These are phyloP conservation scores for Pythium insidiosum DNA, from an alignment of 352 stramenopile genomes.

Conservation along the genomic window DNA sequence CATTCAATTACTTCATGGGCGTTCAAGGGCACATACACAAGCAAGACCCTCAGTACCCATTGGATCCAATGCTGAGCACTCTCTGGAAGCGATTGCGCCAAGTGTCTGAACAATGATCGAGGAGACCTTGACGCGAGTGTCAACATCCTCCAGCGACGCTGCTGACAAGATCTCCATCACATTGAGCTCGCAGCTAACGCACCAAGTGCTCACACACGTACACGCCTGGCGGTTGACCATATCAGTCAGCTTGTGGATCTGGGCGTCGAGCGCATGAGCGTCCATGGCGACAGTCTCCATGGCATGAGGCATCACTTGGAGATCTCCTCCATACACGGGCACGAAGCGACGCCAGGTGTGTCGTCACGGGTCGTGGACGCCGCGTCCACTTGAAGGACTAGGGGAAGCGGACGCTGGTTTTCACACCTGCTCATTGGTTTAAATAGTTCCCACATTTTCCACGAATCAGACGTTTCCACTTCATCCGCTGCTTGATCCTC, in stretches of 20 bases:
- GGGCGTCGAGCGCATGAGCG: conserved; percentile 10
- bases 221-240: conserved; percentile 18
- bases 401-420: neutral
- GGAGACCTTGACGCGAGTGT: conserved; percentile 7
- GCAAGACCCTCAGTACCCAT: no score
- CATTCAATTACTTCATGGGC: neutral
- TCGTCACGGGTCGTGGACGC: no score
- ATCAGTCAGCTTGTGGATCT: conserved; percentile 32
- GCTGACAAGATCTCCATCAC: no score
- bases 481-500: conserved; percentile 10
- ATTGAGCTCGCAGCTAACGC: no score
- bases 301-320: no score
- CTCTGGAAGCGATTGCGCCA: neutral
- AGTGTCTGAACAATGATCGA: conserved; percentile 2
- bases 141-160: conserved; percentile 7
- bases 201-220: no score
- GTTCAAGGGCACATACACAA: no score
- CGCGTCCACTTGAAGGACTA: no score
- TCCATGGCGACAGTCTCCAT: conserved; percentile 1
- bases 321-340: neutral
- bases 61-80: no score
- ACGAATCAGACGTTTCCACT: conserved; percentile 35
- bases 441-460: conserved; percentile 8
- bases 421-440: no score
- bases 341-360: neutral